Conservation (phyloP, 106 monocot species). For the Allium fistulosum region DNA sequence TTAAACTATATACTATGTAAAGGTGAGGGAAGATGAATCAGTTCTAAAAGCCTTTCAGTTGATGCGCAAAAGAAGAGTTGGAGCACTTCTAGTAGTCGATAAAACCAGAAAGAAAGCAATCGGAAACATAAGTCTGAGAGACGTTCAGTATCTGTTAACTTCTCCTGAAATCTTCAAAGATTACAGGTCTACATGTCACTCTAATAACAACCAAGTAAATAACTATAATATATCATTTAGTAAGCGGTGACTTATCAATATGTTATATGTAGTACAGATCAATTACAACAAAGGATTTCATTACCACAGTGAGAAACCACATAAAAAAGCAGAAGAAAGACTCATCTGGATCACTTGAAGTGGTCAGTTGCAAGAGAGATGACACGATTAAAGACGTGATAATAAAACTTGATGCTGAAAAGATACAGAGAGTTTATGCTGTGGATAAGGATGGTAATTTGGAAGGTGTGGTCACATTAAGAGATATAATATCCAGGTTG, state of each 20-base stretch:
- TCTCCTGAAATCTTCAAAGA: constrained; percentile 57
- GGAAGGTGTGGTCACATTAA: constrained; percentile 76
- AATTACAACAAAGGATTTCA: constrained; percentile 64
- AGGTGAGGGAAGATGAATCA: constrained; percentile 67
- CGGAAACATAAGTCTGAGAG: constrained; percentile 81
- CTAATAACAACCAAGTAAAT: neutral
- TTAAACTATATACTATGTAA: neutral
- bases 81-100: constrained; percentile 75
- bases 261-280: constrained; percentile 22
- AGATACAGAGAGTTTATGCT: constrained; percentile 77
- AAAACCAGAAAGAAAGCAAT: constrained; percentile 41
- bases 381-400: constrained; percentile 74
- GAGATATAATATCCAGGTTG: constrained; percentile 87
- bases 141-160: constrained; percentile 70
- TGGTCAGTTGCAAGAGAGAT: constrained; percentile 55
- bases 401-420: constrained; percentile 51
- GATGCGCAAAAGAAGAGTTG: constrained; percentile 62
- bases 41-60: constrained; percentile 68
- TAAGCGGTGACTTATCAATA: neutral
- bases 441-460: constrained; percentile 44
- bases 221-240: neutral
- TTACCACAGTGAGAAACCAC: constrained; percentile 30
- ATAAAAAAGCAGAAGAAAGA: constrained; percentile 30
- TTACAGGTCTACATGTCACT: constrained; percentile 35
- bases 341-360: constrained; percentile 25